These are phyloP conservation scores for Heliamphora ciliata DNA, from an alignment of 179 eudicot genomes.

Conservation along the genomic window DNA sequence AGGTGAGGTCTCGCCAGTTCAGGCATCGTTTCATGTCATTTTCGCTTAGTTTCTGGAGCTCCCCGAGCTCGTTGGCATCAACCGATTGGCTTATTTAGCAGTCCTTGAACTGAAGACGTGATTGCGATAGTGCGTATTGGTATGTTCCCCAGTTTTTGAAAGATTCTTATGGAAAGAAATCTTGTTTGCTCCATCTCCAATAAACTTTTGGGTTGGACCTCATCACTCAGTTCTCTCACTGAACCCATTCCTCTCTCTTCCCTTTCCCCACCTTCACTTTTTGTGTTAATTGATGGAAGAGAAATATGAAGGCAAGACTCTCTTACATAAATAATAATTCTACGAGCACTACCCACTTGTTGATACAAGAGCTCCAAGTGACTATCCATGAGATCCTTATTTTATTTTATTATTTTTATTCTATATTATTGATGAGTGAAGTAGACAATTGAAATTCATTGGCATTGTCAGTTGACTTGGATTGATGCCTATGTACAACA, in stretches of 20 bases:
- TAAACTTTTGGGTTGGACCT: slow-evolving; percentile 22
- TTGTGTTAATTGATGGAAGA: too few species aligned
- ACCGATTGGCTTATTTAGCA: slow-evolving; percentile 37
- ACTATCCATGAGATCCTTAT: too few species aligned
- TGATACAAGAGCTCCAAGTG: too few species aligned
- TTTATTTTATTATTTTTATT: too few species aligned
- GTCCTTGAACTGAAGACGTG: slow-evolving; percentile 31
- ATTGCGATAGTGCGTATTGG: slow-evolving; percentile 29
- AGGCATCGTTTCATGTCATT: slow-evolving; percentile 43
- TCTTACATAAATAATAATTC: too few species aligned
- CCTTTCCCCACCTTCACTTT: not conserved
- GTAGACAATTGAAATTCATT: too few species aligned
- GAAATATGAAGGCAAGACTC: too few species aligned
- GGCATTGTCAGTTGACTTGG: too few species aligned
- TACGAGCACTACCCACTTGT: too few species aligned
- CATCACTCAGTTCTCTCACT: not conserved
- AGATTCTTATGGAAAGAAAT: slow-evolving; percentile 53
- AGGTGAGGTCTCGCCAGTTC: slow-evolving; percentile 59
- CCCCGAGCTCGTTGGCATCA: slow-evolving; percentile 33
- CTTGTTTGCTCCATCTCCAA: slow-evolving; percentile 42
- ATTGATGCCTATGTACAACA: too few species aligned
- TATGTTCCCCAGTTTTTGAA: slow-evolving; percentile 43
- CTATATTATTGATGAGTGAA: too few species aligned
- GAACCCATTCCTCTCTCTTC: slow-evolving; percentile 12
- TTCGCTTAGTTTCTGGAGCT: slow-evolving; percentile 30